These are phyloP conservation scores for Fraxinus floribunda DNA, from an alignment of 305 asterid genomes.

Conservation along the genomic window DNA sequence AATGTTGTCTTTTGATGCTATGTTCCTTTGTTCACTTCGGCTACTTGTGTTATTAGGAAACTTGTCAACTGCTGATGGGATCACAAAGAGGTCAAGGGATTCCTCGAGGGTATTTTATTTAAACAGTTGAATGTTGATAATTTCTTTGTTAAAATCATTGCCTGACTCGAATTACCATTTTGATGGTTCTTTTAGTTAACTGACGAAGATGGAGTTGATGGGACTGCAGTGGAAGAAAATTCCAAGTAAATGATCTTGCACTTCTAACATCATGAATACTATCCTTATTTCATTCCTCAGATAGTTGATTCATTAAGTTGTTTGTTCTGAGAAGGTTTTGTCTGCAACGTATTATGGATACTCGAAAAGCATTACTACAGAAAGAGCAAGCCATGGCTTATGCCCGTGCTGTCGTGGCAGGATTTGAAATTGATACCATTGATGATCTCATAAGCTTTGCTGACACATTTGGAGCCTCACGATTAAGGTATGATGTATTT, in stretches of 20 bases:
- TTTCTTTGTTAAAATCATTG: slow-evolving; percentile 1
- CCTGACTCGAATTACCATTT: slow-evolving; percentile 18
- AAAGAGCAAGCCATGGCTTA: slow-evolving; percentile 94
- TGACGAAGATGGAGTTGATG: slow-evolving; percentile 48
- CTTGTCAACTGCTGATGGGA: slow-evolving; percentile 45
- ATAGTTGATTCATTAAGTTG: slow-evolving; percentile 23
- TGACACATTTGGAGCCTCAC: slow-evolving; percentile 78
- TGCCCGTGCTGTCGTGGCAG: slow-evolving; percentile 90
- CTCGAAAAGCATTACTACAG: slow-evolving; percentile 71
- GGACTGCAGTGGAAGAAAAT: slow-evolving; percentile 55
- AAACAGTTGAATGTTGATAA: not conserved
- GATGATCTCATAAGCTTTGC: slow-evolving; percentile 75
- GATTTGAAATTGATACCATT: slow-evolving; percentile 65
- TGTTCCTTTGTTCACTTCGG: slow-evolving; percentile 15
- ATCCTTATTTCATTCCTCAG: not conserved
- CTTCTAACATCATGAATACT: slow-evolving; percentile 2
- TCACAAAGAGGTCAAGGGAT: slow-evolving; percentile 42
- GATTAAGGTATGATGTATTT: slow-evolving; percentile 46
- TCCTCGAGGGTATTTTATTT: slow-evolving; percentile 47
- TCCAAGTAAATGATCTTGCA: slow-evolving; percentile 52
- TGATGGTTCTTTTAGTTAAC: slow-evolving; percentile 37
- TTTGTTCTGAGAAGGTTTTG: slow-evolving; percentile 43
- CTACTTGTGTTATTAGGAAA: slow-evolving; percentile 32
- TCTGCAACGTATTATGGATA: slow-evolving; percentile 66
- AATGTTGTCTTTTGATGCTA: not conserved